A percentile compares a stretch with the other conserved stretches of the same genome.
Conservation (phyloP, 257 asterid species). For the Cordia subcordata region DNA sequence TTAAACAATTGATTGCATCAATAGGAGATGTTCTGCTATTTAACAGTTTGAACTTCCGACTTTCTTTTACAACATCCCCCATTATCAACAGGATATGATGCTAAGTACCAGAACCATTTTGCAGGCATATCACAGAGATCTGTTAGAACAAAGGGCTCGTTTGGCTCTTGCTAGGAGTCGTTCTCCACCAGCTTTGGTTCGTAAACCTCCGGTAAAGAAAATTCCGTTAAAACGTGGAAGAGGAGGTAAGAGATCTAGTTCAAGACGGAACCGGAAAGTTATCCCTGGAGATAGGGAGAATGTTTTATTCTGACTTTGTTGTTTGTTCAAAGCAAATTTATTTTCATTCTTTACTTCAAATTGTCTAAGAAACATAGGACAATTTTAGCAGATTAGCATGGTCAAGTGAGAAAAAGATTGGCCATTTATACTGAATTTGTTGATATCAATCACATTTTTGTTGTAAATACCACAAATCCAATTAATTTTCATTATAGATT, state of each 20-base stretch:
- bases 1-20: too few relatives aligned
- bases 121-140: conserved; percentile 88
- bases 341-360: background rate
- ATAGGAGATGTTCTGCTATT: background rate
- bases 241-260: conserved; percentile 57
- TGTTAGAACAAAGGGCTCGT: conserved; percentile 73
- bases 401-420: background rate
- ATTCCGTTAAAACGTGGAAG: conserved; percentile 42
- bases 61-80: background rate
- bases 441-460: background rate
- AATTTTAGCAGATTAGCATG: background rate
- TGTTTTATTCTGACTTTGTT: conserved; percentile 2
- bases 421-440: background rate
- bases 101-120: conserved; percentile 11
- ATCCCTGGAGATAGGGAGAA: conserved; percentile 42
- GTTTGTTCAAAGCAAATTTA: background rate
- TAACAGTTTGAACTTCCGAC: background rate
- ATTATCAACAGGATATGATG: background rate
- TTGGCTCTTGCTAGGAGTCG: conserved; percentile 28
- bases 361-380: background rate
- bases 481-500: too few relatives aligned
- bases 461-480: background rate
- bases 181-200: conserved; percentile 34
- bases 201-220: conserved; percentile 26
- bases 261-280: conserved; percentile 68